These are phyloP conservation scores for Boletus rubropictus DNA, from an alignment of 768 basidiomycete genomes.

Conservation along the genomic window DNA sequence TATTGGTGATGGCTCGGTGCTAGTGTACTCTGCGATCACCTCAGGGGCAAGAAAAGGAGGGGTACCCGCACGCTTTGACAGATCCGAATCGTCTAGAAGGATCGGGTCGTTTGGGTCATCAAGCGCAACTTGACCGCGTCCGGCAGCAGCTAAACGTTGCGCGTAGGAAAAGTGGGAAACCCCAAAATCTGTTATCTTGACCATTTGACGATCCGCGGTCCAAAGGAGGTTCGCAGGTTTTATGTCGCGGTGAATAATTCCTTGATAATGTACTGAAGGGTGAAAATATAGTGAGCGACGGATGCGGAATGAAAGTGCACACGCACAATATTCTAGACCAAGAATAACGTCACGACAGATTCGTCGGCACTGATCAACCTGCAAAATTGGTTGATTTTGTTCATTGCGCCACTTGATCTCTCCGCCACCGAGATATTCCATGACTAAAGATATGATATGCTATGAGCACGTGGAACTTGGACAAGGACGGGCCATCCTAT, in stretches of 20 bases:
- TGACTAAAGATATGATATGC: slow-evolving; percentile 49
- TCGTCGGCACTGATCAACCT: slow-evolving; percentile 74
- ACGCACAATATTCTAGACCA: slow-evolving; percentile 91
- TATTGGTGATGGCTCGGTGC: slow-evolving; percentile 32
- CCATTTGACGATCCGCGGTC: slow-evolving; percentile 76
- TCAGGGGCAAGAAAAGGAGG: slow-evolving; percentile 97
- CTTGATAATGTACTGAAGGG: slow-evolving; percentile 83
- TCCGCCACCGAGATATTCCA: slow-evolving; percentile 95
- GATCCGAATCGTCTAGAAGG: slow-evolving; percentile 76
- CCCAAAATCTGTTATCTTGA: slow-evolving; percentile 98
- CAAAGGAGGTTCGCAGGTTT: slow-evolving; percentile 97
- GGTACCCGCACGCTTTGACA: slow-evolving; percentile 89
- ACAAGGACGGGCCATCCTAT: slow-evolving; percentile 19
- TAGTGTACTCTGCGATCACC: slow-evolving; percentile 65
- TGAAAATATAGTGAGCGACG: slow-evolving; percentile 1
- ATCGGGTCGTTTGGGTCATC: slow-evolving; percentile 54
- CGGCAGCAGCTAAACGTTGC: slow-evolving; percentile 66
- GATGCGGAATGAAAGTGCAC: slow-evolving; percentile 9
- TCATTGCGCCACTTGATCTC: slow-evolving; percentile 86
- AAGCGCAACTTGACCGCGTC: slow-evolving; percentile 30
- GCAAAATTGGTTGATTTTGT: slow-evolving; percentile 64
- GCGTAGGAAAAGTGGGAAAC: slow-evolving; percentile 95
- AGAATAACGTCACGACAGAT: slow-evolving; percentile 92
- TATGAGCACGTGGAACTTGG: slow-evolving; percentile 18
- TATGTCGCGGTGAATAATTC: slow-evolving; percentile 99